Conservation (phyloP, 2,329 filamentous ascomycete genomes). For the Capronia epimyces region DNA sequence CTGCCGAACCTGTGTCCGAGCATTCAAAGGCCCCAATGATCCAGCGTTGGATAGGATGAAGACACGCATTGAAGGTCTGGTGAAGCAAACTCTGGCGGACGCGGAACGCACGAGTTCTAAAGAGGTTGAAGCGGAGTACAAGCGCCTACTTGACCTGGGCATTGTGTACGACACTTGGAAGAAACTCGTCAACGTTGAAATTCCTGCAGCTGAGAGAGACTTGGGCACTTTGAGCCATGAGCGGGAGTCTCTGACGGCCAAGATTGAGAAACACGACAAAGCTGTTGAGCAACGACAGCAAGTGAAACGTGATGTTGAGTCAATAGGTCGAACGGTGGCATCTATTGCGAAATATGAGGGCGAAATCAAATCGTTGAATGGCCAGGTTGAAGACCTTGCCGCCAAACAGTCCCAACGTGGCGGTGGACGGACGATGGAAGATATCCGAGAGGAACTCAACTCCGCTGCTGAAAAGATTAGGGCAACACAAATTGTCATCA, state of each 20-base stretch:
- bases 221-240: slow-evolving; percentile 58
- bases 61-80: slow-evolving; percentile 57
- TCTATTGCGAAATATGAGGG: slow-evolving; percentile 67
- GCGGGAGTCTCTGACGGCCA: slow-evolving; percentile 54
- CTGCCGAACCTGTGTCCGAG: slow-evolving; percentile 70
- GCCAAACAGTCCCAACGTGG: slow-evolving; percentile 67
- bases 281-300: slow-evolving; percentile 58
- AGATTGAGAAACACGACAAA: slow-evolving; percentile 64
- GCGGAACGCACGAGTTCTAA: slow-evolving; percentile 53
- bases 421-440: slow-evolving; percentile 65
- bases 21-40: slow-evolving; percentile 53
- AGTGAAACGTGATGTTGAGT: slow-evolving; percentile 67
- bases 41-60: slow-evolving; percentile 59
- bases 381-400: slow-evolving; percentile 68
- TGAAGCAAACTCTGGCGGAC: slow-evolving; percentile 48
- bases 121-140: slow-evolving; percentile 58
- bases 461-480: slow-evolving; percentile 62
- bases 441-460: slow-evolving; percentile 73
- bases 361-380: slow-evolving; percentile 66
- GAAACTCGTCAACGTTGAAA: slow-evolving; percentile 61
- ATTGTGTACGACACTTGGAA: slow-evolving; percentile 69
- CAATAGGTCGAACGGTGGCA: slow-evolving; percentile 67
- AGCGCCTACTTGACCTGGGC: slow-evolving; percentile 57
- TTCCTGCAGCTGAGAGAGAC: slow-evolving; percentile 64
- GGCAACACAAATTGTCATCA: slow-evolving; percentile 56